phyloP scores from a whole-genome alignment of 345 rosid species.

The Populus alba region DNA sequence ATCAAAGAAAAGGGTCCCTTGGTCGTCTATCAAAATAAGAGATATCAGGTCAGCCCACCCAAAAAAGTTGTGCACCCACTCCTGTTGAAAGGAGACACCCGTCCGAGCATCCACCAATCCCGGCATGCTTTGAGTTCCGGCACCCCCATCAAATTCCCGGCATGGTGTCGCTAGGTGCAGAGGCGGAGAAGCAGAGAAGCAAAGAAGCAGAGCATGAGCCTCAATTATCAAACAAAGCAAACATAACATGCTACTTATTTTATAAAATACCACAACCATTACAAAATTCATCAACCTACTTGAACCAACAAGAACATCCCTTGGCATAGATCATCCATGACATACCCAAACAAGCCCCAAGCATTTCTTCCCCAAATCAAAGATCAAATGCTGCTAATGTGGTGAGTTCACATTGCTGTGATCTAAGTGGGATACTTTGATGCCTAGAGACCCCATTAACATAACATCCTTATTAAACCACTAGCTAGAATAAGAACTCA shows the following conservation, averaged over 20 bases:
- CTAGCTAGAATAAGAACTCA: not conserved
- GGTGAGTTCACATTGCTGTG: not conserved
- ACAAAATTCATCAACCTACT: not conserved
- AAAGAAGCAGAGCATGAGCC: not conserved
- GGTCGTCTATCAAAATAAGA: too few relatives aligned
- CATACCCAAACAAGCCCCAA: not conserved
- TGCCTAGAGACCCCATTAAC: not conserved
- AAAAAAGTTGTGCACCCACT: too few relatives aligned
- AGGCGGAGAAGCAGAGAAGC: not conserved
- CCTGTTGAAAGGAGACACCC: too few relatives aligned
- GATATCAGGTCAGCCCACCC: too few relatives aligned
- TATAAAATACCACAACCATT: not conserved
- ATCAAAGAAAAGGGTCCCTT: too few relatives aligned
- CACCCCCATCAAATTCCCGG: too few relatives aligned
- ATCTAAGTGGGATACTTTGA: not conserved
- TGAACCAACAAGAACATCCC: not conserved
- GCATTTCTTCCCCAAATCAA: not conserved
- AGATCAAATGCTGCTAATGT: not conserved
- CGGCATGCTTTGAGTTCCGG: too few relatives aligned
- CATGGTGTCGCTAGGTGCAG: not conserved
- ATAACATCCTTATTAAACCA: not conserved
- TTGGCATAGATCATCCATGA: not conserved
- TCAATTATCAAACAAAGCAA: not conserved
- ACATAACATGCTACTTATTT: not conserved
- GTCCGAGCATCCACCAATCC: too few relatives aligned